These are phyloP conservation scores for Pleurotus tuber-regium DNA, from an alignment of 768 basidiomycete genomes.

Conservation along the genomic window DNA sequence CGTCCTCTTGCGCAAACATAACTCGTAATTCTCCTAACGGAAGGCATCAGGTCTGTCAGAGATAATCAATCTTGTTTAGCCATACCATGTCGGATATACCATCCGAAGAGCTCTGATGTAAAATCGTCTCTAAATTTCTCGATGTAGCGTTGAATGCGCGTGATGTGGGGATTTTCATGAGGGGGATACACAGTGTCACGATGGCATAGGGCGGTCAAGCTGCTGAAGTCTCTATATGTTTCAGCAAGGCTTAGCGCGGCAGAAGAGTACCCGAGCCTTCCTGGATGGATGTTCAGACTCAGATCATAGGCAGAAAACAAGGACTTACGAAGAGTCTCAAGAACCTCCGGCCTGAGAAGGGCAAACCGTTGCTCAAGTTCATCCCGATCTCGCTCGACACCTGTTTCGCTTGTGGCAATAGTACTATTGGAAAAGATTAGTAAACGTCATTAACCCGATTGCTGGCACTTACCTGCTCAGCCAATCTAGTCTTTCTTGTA, in stretches of 20 bases:
- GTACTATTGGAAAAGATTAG: conserved; percentile 35
- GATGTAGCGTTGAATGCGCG: conserved; percentile 69
- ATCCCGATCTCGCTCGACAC: conserved; percentile 51
- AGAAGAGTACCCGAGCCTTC: conserved; percentile 59
- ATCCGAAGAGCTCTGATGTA: conserved; percentile 85
- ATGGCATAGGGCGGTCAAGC: conserved; percentile 83
- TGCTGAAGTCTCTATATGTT: conserved; percentile 80
- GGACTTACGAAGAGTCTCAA: conserved; percentile 76
- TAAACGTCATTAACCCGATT: too few species aligned
- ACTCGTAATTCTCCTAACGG: conserved; percentile 73
- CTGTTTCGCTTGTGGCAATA: conserved; percentile 43
- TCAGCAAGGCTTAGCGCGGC: conserved; percentile 85
- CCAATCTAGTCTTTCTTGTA: conserved; percentile 70
- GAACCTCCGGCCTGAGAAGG: conserved; percentile 69
- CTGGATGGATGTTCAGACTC: conserved; percentile 32
- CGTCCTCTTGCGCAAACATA: conserved; percentile 74
- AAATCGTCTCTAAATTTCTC: conserved; percentile 80
- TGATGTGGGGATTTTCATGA: conserved; percentile 59
- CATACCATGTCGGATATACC: conserved; percentile 89
- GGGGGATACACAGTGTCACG: conserved; percentile 61
- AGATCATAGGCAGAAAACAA: not conserved
- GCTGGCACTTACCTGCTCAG: conserved; percentile 56
- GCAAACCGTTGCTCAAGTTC: conserved; percentile 67
- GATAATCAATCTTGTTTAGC: not conserved
- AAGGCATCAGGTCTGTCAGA: conserved; percentile 4